Base-by-base conservation (phyloP, 1,139 yeast species). In the Hansenula lynferdii region DNA sequence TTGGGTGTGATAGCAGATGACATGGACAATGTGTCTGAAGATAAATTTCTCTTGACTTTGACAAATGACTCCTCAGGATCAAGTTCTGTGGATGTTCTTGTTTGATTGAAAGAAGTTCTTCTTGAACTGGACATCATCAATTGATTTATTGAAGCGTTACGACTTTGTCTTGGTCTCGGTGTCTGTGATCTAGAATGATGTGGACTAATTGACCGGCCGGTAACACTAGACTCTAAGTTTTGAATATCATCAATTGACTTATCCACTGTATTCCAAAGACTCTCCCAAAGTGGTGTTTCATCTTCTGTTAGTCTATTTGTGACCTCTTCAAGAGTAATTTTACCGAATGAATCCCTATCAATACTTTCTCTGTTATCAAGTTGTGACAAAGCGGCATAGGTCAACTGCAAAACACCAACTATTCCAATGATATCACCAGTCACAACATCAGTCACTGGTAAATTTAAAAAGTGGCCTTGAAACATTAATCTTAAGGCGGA, bases 401-500 rank as follows among this genome's bases (percentile, higher is more conserved):
- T 67, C 36, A 67, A 42, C 34, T 65, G 68, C 15, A 67, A 45
- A 3, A 66, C 71, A 41, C 65, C 62, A 5, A 65, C 62, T 8
- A 67, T 52, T 2, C 70, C 70, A n/a, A 60, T 53, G 5, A 67
- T 58, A 11, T 50, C 53, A 6, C 58, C 57, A 4, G 42, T 40
- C 1, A 46, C 35, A 2, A 52, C 47, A 42, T 60, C 54, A 28
- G 56, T 56, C 8, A 66, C 62, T 0, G 72, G 72, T 36, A 67
- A 44, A 39, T 65, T 67, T 34, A 67, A 41, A 36, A 61, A 67
- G 40, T 65, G 64, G 0, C 71, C 72, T 34, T 64, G 67, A 42
- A 62, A 65, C 72, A 67, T 67, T 40, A 65, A 46, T 42, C 69
- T 54, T 34, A 67, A 46, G 7, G 70, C 71, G 10, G 61, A 56